phyloP scores from a whole-genome alignment of 2,329 filamentous ascomycete genomes.

The Fusarium anguioides region DNA sequence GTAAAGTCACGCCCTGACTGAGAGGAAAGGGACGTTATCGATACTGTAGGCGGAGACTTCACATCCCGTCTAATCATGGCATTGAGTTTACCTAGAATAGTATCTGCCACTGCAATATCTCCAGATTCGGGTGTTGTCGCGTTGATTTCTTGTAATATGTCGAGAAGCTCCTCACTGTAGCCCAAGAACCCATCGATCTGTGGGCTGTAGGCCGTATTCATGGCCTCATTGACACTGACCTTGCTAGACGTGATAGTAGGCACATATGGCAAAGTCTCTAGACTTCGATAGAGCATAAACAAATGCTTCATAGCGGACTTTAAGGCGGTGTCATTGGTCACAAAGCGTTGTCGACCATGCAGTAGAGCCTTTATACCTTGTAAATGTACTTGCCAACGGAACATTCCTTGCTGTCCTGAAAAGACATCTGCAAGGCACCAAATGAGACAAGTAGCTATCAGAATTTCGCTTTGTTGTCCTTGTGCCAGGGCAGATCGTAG shows the following conservation, averaged over 20 bases:
- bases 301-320: slow-evolving; percentile 43
- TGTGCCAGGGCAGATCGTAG: slow-evolving; percentile 37
- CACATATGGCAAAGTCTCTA: slow-evolving; percentile 44
- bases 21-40: slow-evolving; percentile 38
- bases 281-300: slow-evolving; percentile 44
- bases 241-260: background rate
- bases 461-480: slow-evolving; percentile 38
- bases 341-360: background rate
- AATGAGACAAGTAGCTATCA: slow-evolving; percentile 45
- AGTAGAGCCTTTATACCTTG: slow-evolving; percentile 44
- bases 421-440: slow-evolving; percentile 48
- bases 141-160: slow-evolving; percentile 42
- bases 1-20: slow-evolving; percentile 42
- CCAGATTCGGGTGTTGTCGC: background rate
- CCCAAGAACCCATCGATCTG: slow-evolving; percentile 47
- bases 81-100: slow-evolving; percentile 38
- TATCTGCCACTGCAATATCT: slow-evolving; percentile 25
- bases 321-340: background rate
- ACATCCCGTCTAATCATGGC: slow-evolving; percentile 43
- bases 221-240: accelerated
- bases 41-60: slow-evolving; percentile 25
- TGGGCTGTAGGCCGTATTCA: background rate
- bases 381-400: slow-evolving; percentile 43
- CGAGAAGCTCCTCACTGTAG: slow-evolving; percentile 45
- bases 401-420: slow-evolving; percentile 35